phyloP scores from a whole-genome alignment of 352 stramenopile genomes.

The Phytophthora hibernalis region DNA sequence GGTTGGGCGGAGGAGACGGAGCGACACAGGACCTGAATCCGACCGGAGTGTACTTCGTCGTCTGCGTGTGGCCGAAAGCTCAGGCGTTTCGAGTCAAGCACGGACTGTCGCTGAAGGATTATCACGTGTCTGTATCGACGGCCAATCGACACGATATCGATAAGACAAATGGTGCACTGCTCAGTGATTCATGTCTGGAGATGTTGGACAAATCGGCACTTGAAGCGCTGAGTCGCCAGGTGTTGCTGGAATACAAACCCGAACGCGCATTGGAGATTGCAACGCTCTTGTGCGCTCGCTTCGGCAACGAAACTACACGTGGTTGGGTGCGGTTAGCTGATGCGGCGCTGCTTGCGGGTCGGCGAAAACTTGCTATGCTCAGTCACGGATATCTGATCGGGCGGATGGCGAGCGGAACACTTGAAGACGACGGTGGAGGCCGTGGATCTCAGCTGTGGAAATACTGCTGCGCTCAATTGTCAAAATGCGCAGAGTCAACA shows the following conservation, averaged over 20 bases:
- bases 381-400: conserved; percentile 35
- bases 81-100: conserved; percentile 53
- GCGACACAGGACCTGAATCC: conserved; percentile 14
- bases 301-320: conserved; percentile 17
- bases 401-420: neutral
- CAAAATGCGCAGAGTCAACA: conserved; percentile 30
- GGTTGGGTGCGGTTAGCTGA: conserved; percentile 47
- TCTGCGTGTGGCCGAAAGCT: conserved; percentile 67
- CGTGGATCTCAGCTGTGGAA: conserved; percentile 16
- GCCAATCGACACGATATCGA: conserved; percentile 56
- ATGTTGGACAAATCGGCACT: conserved; percentile 37
- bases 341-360: conserved; percentile 26
- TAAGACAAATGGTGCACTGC: conserved; percentile 49
- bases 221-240: conserved; percentile 39
- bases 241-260: conserved; percentile 38
- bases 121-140: conserved; percentile 60
- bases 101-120: conserved; percentile 52
- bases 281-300: conserved; percentile 30
- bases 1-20: conserved; percentile 36
- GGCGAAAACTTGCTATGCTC: conserved; percentile 51
- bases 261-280: conserved; percentile 37
- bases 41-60: conserved; percentile 52
- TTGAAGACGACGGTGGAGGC: neutral
- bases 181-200: conserved; percentile 21
- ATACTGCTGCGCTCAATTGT: conserved; percentile 32